Conservation (phyloP, 352 stramenopile species). For the Pythium vanterpoolii region DNA sequence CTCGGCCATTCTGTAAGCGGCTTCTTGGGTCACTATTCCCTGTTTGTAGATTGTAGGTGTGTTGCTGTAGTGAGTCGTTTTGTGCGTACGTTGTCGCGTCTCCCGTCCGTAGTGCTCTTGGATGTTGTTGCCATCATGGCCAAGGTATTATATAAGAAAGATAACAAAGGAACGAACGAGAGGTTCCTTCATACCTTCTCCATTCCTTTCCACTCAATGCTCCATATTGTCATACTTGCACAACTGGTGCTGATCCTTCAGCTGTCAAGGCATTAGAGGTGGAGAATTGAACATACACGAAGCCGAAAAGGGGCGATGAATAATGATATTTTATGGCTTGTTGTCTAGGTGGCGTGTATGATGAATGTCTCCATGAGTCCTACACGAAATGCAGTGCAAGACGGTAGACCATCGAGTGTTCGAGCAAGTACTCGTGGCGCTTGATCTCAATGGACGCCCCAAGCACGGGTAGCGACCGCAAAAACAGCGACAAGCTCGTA, state of each 20-base stretch:
- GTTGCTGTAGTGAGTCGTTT: no score
- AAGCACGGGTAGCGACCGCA: slow-evolving; percentile 63
- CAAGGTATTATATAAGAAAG: slow-evolving; percentile 2
- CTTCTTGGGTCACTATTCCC: background rate
- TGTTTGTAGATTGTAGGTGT: no score
- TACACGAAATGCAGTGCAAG: slow-evolving; percentile 79
- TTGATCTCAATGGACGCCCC: slow-evolving; percentile 71
- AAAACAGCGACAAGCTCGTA: slow-evolving; percentile 80
- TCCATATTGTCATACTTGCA: background rate
- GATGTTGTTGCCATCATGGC: background rate
- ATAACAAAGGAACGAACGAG: slow-evolving; percentile 4
- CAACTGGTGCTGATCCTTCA: background rate
- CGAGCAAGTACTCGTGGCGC: slow-evolving; percentile 70
- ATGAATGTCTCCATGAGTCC: background rate
- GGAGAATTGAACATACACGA: background rate
- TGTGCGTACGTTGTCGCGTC: background rate
- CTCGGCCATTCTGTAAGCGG: slow-evolving; percentile 17
- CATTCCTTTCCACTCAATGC: background rate
- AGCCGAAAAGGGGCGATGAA: background rate
- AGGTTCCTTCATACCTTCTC: slow-evolving; percentile 6
- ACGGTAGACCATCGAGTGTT: slow-evolving; percentile 82
- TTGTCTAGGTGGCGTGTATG: background rate
- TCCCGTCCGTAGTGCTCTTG: background rate
- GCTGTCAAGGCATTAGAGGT: no score
- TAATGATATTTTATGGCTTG: slow-evolving; percentile 2